These are phyloP conservation scores for Blastobotrys indianensis DNA, from an alignment of 1,139 yeast species.

Conservation along the genomic window DNA sequence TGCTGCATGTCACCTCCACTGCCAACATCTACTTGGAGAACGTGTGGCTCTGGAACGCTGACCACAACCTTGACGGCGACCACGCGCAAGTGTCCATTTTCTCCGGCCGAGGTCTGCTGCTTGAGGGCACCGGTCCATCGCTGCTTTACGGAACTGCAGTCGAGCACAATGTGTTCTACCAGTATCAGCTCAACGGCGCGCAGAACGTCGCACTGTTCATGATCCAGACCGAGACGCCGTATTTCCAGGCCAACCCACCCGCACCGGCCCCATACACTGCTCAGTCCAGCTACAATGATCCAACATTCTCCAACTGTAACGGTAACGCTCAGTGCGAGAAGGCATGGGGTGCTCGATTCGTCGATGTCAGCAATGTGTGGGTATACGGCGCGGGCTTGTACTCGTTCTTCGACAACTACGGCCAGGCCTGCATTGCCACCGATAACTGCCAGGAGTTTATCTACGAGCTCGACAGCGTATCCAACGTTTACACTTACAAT, in stretches of 20 bases:
- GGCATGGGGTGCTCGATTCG: conserved; percentile 7
- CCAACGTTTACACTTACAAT: neutral
- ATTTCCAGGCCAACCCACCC: conserved; percentile 13
- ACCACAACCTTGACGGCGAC: conserved; percentile 4
- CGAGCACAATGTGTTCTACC: conserved; percentile 13
- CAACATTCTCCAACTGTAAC: conserved; percentile 10
- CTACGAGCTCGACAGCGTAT: neutral
- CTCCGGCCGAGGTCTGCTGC: conserved; percentile 14
- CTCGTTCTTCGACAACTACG: neutral
- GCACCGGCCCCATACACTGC: conserved; percentile 14
- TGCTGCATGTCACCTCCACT: conserved; percentile 11
- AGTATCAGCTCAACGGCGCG: conserved; percentile 12
- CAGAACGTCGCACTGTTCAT: conserved; percentile 11
- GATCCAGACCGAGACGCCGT: conserved; percentile 16
- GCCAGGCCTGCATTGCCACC: neutral
- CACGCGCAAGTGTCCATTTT: conserved; percentile 9
- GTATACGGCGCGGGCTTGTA: neutral
- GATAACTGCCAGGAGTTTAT: neutral
- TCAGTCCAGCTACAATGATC: conserved; percentile 9
- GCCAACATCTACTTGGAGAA: conserved; percentile 14
- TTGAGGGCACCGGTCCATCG: conserved; percentile 11
- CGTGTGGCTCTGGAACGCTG: conserved; percentile 17
- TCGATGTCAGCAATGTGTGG: neutral
- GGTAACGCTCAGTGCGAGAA: conserved; percentile 9
- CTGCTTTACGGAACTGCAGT: conserved; percentile 13